phyloP scores from a whole-genome alignment of 2,329 filamentous ascomycete species.

The Diaporthe aspalathi region DNA sequence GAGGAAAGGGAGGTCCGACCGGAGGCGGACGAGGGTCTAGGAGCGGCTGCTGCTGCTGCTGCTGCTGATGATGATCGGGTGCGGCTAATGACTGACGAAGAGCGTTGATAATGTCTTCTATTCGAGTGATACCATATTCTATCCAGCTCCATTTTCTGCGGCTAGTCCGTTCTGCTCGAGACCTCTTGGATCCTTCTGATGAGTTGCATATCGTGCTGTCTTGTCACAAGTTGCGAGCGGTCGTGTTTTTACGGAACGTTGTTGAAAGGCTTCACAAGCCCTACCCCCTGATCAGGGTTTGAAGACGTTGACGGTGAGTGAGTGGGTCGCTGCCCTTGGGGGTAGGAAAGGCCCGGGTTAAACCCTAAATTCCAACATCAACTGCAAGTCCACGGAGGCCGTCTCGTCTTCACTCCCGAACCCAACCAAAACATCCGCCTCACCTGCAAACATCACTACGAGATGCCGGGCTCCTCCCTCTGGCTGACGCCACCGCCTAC shows the following conservation, averaged over 20 bases:
- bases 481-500: conserved; percentile 47
- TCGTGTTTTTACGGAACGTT: background rate
- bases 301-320: too few relatives aligned
- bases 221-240: background rate
- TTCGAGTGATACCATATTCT: conserved; percentile 23
- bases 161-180: background rate
- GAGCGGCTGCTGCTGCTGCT: too few relatives aligned
- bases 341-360: background rate
- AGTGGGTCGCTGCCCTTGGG: too few relatives aligned
- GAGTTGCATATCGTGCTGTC: background rate
- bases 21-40: background rate
- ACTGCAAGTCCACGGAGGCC: background rate
- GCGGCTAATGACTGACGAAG: conserved; percentile 24
- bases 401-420: too few relatives aligned
- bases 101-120: conserved; percentile 27
- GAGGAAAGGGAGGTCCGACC: background rate
- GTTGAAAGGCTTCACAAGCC: background rate
- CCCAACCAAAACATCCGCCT: background rate
- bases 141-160: background rate
- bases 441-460: background rate
- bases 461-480: conserved; percentile 49
- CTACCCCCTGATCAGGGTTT: background rate
- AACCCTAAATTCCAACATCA: background rate
- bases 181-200: background rate
- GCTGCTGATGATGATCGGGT: background rate